These are phyloP conservation scores for Vicia faba DNA, from an alignment of 306 rosid genomes.

Conservation along the genomic window DNA sequence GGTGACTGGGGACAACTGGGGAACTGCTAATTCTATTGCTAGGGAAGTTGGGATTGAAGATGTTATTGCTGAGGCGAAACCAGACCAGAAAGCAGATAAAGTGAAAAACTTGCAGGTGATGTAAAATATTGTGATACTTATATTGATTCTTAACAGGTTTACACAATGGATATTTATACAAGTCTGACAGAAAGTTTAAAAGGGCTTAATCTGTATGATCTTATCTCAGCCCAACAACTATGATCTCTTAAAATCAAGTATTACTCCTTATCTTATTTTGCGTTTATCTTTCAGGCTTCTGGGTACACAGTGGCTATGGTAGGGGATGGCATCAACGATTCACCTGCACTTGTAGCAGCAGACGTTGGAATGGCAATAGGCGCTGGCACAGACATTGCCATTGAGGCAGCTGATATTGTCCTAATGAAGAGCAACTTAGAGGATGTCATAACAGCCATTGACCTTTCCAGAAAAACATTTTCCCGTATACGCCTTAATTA, in stretches of 20 bases:
- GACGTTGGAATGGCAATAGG: constrained; percentile 96
- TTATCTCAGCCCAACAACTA: neutral
- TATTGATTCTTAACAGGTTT: neutral
- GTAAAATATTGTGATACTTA: constrained; percentile 1
- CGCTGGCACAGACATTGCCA: constrained; percentile 92
- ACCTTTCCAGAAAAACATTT: constrained; percentile 78
- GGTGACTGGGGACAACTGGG: constrained; percentile 90
- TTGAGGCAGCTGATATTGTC: constrained; percentile 94
- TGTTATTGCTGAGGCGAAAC: constrained; percentile 80
- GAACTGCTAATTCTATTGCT: constrained; percentile 86
- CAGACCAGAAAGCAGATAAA: constrained; percentile 74
- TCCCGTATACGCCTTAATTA: constrained; percentile 75
- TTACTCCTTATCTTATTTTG: neutral
- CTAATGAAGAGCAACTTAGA: constrained; percentile 91
- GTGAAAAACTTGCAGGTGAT: constrained; percentile 78
- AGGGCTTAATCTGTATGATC: neutral
- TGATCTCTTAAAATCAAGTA: neutral
- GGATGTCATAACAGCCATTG: constrained; percentile 86
- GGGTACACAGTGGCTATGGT: constrained; percentile 87
- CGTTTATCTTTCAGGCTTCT: constrained; percentile 47
- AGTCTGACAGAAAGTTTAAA: neutral
- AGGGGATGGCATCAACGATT: constrained; percentile 93
- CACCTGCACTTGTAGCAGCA: constrained; percentile 85
- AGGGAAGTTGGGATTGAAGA: constrained; percentile 74
- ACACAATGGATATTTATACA: neutral